Conservation (phyloP, 2,329 filamentous ascomycete genomes). For the Fusarium decemcellulare region DNA sequence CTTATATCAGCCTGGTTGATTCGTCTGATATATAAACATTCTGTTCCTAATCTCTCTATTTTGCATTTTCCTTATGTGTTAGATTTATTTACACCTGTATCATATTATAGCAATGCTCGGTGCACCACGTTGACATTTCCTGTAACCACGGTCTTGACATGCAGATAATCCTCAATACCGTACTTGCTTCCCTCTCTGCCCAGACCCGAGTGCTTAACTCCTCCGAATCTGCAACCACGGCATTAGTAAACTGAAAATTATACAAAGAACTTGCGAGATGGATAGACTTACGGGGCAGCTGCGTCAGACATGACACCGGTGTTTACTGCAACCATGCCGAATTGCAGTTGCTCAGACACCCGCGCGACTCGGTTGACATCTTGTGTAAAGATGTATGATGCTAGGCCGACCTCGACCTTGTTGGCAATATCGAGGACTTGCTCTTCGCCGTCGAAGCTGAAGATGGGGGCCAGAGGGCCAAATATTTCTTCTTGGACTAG, state of each 20-base stretch:
- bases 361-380: conserved; percentile 57
- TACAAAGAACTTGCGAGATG: no score
- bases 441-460: conserved; percentile 74
- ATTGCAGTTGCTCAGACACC: conserved; percentile 67
- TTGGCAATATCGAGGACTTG: conserved; percentile 80
- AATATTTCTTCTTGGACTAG: not conserved
- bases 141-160: conserved; percentile 68
- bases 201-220: conserved; percentile 73
- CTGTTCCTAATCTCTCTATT: not conserved
- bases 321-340: conserved; percentile 77
- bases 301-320: conserved; percentile 59
- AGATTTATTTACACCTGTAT: no score
- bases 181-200: conserved; percentile 73
- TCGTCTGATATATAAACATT: no score
- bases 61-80: no score
- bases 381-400: conserved; percentile 79
- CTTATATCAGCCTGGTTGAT: no score
- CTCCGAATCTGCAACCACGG: conserved; percentile 61
- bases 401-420: conserved; percentile 76
- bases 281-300: conserved; percentile 41
- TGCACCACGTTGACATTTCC: conserved; percentile 43
- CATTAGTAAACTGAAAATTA: not conserved
- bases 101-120: conserved; percentile 17
- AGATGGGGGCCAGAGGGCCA: not conserved
- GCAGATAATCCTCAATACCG: conserved; percentile 71